These are phyloP conservation scores for Crithidia mellificae DNA, from an alignment of 208 protist species.

Conservation along the genomic window DNA sequence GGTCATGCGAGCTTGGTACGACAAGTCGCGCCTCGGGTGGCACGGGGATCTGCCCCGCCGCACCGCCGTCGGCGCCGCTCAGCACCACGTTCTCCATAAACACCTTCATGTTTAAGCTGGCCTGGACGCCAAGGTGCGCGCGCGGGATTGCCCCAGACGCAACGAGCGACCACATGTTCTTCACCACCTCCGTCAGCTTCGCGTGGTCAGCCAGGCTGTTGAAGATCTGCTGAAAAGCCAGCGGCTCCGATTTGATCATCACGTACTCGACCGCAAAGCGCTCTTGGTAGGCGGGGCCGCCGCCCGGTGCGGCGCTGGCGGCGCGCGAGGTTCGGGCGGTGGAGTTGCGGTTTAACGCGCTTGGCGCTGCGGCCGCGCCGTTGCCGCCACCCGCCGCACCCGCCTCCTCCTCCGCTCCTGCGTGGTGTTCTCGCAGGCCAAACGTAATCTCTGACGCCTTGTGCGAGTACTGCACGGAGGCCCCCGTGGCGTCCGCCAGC, in stretches of 20 bases:
- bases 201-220: conserved; percentile 22
- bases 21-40: conserved; percentile 30
- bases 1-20: not conserved
- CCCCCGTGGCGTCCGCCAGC: conserved; percentile 43
- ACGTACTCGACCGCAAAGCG: conserved; percentile 72
- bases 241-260: conserved; percentile 39
- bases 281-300: conserved; percentile 41
- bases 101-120: conserved; percentile 49
- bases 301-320: conserved; percentile 18
- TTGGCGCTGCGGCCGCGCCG: not conserved
- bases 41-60: conserved; percentile 31
- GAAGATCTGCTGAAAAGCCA: conserved; percentile 50
- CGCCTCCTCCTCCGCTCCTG: conserved; percentile 10
- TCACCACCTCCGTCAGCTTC: conserved; percentile 48
- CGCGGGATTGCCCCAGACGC: conserved; percentile 41
- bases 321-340: conserved; percentile 6
- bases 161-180: conserved; percentile 56
- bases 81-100: conserved; percentile 57
- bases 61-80: conserved; percentile 17
- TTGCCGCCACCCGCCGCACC: not conserved
- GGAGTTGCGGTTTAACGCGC: not conserved
- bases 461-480: conserved; percentile 2
- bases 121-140: conserved; percentile 33
- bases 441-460: conserved; percentile 37
- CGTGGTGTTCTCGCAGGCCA: conserved; percentile 37